These are phyloP conservation scores for Neurospora sp. DNA, from an alignment of 495 filamentous ascomycete genomes.

Conservation along the genomic window DNA sequence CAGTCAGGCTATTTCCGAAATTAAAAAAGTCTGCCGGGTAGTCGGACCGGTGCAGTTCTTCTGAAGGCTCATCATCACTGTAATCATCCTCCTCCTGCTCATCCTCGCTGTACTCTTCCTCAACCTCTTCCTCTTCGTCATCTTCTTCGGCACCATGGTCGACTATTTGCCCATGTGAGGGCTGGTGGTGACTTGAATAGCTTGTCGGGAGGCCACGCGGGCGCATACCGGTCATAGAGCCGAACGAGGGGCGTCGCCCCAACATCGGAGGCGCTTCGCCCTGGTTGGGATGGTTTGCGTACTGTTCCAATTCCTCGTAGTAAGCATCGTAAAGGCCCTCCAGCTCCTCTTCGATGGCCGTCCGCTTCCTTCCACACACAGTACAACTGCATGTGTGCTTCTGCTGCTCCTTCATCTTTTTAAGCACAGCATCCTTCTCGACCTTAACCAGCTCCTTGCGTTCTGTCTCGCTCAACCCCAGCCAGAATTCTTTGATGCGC, in stretches of 20 bases:
- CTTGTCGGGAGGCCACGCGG: conserved; percentile 37
- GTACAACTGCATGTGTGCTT: conserved; percentile 98
- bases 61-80: conserved; percentile 44
- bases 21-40: conserved; percentile 81
- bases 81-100: conserved; percentile 43
- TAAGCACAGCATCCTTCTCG: conserved; percentile 94
- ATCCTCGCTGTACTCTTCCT: conserved; percentile 33
- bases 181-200: conserved; percentile 36
- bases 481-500: conserved; percentile 96
- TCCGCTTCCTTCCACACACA: conserved; percentile 92
- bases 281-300: conserved; percentile 80
- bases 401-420: conserved; percentile 99
- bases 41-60: conserved; percentile 51
- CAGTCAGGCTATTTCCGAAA: conserved; percentile 93
- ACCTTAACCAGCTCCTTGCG: conserved; percentile 91
- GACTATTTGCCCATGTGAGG: conserved; percentile 43
- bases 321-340: conserved; percentile 99
- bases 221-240: conserved; percentile 41
- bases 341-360: conserved; percentile 95
- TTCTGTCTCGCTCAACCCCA: conserved; percentile 90
- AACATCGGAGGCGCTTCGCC: conserved; percentile 51
- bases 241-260: conserved; percentile 47
- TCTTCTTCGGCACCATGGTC: conserved; percentile 51
- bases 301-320: conserved; percentile 95
- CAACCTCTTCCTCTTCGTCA: conserved; percentile 47